These are phyloP conservation scores for Metarhizium anisopliae DNA, from an alignment of 2,329 filamentous ascomycete species.

Conservation along the genomic window DNA sequence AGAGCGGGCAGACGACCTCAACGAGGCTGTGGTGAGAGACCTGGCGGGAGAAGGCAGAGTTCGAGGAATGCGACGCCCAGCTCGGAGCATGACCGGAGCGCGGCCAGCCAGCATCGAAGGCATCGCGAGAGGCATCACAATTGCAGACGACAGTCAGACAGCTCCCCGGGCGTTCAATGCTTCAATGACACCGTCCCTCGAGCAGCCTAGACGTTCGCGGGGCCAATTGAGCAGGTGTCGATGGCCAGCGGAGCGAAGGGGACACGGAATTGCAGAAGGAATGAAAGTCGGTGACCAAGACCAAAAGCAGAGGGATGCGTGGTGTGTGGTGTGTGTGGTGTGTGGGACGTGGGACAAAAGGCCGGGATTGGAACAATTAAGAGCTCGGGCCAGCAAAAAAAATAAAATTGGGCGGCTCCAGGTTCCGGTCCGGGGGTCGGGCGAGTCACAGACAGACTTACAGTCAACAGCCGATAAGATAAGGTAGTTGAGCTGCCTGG, in stretches of 20 bases:
- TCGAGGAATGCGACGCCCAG: constrained; percentile 40
- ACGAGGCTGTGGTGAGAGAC: constrained; percentile 31
- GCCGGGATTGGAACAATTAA: constrained; percentile 1
- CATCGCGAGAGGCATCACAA: constrained; percentile 31
- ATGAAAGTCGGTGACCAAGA: constrained; percentile 16
- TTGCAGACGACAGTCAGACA: not conserved
- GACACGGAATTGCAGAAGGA: constrained; percentile 3
- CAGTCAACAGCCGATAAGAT: constrained; percentile 6
- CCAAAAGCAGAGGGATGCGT: not conserved
- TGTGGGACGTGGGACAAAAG: not conserved
- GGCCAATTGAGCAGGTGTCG: constrained; percentile 19
- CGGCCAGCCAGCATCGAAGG: constrained; percentile 40
- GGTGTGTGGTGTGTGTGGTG: not conserved
- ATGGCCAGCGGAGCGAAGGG: constrained; percentile 6
- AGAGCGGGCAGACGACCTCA: constrained; percentile 22
- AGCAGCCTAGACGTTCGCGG: constrained; percentile 21
- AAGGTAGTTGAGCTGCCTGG: not conserved
- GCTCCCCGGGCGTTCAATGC: constrained; percentile 25
- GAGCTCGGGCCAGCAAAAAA: constrained; percentile 14
- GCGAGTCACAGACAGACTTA: constrained; percentile 6
- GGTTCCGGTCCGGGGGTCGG: constrained; percentile 1
- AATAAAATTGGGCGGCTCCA: constrained; percentile 14
- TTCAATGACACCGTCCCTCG: constrained; percentile 24
- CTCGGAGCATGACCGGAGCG: constrained; percentile 48
- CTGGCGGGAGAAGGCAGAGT: constrained; percentile 33